These are phyloP conservation scores for Eimeria nieschulzi DNA, from an alignment of 169 alveolate species.

Conservation along the genomic window DNA sequence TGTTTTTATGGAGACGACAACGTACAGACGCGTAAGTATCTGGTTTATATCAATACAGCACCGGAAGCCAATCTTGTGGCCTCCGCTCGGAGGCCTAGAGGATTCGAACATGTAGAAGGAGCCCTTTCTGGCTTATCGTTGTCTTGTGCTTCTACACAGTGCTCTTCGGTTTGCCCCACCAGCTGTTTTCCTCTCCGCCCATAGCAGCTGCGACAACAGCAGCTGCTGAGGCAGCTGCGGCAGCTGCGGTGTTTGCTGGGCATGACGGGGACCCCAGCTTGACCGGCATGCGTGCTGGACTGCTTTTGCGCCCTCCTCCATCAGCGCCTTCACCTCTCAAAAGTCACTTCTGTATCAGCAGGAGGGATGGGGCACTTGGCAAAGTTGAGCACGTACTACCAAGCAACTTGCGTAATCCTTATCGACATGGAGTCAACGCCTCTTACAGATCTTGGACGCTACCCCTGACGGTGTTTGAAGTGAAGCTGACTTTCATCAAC, in stretches of 20 bases:
- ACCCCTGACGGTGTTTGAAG: background rate
- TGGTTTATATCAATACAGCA: background rate
- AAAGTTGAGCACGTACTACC: background rate
- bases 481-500: background rate
- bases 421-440: background rate
- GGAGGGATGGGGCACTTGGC: background rate
- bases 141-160: background rate
- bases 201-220: constrained; percentile 29
- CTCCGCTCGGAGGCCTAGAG: no score
- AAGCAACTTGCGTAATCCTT: background rate
- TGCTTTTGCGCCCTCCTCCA: constrained; percentile 30
- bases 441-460: background rate
- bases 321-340: constrained; percentile 20
- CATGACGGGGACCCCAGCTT: constrained; percentile 8
- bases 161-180: constrained; percentile 3
- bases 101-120: no score
- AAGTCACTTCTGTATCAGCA: constrained; percentile 7
- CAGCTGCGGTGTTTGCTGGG: constrained; percentile 33
- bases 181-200: constrained; percentile 21
- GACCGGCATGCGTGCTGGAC: constrained; percentile 1
- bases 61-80: no score
- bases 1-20: background rate
- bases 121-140: background rate
- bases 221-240: constrained; percentile 36
- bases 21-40: background rate